Conservation (phyloP, 306 rosid species). For the Aeschynomene evenia region DNA sequence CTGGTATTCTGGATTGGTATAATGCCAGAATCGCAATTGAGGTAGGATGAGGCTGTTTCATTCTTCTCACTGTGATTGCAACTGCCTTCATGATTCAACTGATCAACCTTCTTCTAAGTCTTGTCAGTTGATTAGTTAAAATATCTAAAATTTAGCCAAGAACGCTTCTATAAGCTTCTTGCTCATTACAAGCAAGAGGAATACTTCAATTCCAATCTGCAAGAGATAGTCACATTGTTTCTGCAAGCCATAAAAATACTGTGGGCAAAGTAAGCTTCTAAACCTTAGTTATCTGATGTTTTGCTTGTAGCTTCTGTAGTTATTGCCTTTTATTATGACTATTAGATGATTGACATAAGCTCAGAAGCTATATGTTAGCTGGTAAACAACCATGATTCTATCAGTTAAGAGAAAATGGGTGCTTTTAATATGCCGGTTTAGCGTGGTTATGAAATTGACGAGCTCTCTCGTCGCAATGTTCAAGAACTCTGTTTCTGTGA, state of each 20-base stretch:
- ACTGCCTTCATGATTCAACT: too few species aligned
- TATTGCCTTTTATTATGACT: neutral
- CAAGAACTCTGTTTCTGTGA: neutral
- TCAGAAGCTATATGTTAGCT: neutral
- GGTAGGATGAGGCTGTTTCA: too few species aligned
- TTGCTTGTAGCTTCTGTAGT: neutral
- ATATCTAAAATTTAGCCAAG: neutral
- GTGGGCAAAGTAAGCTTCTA: slow-evolving; percentile 17
- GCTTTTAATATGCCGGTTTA: neutral
- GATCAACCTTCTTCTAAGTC: neutral
- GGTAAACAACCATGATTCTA: neutral
- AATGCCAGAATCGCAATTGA: too few species aligned
- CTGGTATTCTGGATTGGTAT: too few species aligned
- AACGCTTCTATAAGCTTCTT: neutral
- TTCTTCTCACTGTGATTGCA: too few species aligned
- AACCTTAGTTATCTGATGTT: neutral
- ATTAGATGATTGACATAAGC: neutral
- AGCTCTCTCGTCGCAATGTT: neutral
- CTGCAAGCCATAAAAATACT: slow-evolving; percentile 4
- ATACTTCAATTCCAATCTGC: slow-evolving; percentile 10
- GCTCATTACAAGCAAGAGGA: slow-evolving; percentile 3
- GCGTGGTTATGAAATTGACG: neutral
- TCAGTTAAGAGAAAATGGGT: neutral
- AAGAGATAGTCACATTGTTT: neutral
- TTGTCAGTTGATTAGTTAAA: neutral